Evolutionary conservation across 148 eudicot genomes (phyloP), one percentile per base, ranked within the genome.

Genomic region (Arbutus unedo): DNA sequence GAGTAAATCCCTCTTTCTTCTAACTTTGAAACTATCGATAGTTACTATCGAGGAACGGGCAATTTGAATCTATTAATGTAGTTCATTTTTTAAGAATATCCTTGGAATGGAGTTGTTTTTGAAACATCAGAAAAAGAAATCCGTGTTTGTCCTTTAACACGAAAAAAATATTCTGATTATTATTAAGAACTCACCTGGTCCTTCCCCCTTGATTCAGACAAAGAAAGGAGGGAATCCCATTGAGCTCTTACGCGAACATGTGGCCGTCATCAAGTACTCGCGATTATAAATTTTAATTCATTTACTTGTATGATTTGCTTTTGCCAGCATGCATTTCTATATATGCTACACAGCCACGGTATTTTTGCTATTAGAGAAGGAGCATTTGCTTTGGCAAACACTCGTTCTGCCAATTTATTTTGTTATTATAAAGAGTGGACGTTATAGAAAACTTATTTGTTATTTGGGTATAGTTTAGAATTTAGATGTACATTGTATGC

Each of bases 281-380:
- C 43, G 2, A 38, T 50, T 11, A 19, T 43, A 48, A 54, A 78
- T 19, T 21, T 71, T 71, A 71, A 43, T 71, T 4, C 8, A 43
- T 8, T 57, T 78, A 78, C 80, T 41, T 59, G 81, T 43, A 59
- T 59, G 9, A 16, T 5, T 78, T 77, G 51, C 67, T 18, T 77
- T 21, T 50, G 11, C 9, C 78, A 50, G 3, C 50, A 50, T 75
- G 4, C 4, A 50, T 7, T 21, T 21, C 41, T 48, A 2, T 48
- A n/a, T 14, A 68, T 68, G 73, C 45, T 70, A 41, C 10, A 0
- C 48, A n/a, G 15, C 23, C 18, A 11, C 9, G 25, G 15, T 49
- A 19, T 73, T 72, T 16, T 72, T 9, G 5, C 2, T 5, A 47
- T 19, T 3, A n/a, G 48, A 45, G 11, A 25, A 19, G 68, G 47